These are phyloP conservation scores for Naganishia vaughanmartiniae DNA, from an alignment of 768 basidiomycete species.

Conservation along the genomic window DNA sequence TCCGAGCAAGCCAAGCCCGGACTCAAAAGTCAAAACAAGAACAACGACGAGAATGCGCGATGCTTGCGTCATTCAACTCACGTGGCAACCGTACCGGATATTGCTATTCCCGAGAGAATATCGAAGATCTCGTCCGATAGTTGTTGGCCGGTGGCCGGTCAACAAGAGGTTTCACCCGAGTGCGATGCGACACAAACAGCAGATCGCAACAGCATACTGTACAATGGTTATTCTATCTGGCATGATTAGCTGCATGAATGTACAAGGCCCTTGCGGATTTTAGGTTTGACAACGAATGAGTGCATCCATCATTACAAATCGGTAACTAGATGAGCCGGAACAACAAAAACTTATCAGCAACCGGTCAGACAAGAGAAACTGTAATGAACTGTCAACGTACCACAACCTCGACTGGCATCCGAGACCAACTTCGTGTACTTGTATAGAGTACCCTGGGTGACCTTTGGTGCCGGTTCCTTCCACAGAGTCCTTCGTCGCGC, in stretches of 20 bases:
- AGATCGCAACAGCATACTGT: too few species aligned
- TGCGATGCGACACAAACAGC: too few species aligned
- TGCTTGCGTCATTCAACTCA: background rate
- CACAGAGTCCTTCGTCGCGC: slow-evolving; percentile 68
- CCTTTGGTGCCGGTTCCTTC: slow-evolving; percentile 79
- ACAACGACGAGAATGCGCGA: background rate
- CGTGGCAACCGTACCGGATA: background rate
- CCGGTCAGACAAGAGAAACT: too few species aligned
- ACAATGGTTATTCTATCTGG: background rate
- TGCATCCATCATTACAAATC: slow-evolving; percentile 14
- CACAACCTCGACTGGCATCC: slow-evolving; percentile 89
- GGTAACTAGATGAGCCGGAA: slow-evolving; percentile 12
- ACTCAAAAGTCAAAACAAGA: too few species aligned
- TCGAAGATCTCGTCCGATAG: too few species aligned
- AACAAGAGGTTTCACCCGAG: too few species aligned
- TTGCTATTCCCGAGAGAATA: background rate
- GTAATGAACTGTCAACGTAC: background rate
- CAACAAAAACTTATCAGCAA: background rate
- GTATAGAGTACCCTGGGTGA: slow-evolving; percentile 52
- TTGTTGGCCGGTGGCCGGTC: too few species aligned
- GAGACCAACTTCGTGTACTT: slow-evolving; percentile 84
- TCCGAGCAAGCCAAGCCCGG: too few species aligned
- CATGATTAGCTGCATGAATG: background rate
- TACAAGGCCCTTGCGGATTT: slow-evolving; percentile 13
- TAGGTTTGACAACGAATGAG: background rate